Percentiles rank a stretch among this genome's conserved stretches.
Evolutionary conservation across 352 stramenopile species (phyloP).

Genomic region (Globisporangium cylindrosporum): DNA sequence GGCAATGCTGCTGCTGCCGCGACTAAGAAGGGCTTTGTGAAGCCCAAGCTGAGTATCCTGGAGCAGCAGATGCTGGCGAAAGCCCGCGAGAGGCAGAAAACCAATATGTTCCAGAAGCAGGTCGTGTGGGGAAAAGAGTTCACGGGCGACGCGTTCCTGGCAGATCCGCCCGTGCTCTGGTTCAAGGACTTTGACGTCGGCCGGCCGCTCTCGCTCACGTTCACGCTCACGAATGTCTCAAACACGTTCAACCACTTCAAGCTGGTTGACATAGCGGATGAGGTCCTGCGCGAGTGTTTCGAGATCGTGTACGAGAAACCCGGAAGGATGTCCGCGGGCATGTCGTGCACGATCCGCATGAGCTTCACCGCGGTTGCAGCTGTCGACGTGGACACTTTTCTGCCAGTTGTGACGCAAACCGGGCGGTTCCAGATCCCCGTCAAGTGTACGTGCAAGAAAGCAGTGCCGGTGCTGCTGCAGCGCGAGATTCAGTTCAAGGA

Average conservation of each 20-base stretch:
- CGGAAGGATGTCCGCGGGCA: conserved; percentile 89
- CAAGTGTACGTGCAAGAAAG: conserved; percentile 80
- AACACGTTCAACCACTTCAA: conserved; percentile 93
- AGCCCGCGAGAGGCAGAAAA: conserved; percentile 49
- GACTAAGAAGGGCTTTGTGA: conserved; percentile 32
- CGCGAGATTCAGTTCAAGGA: conserved; percentile 51
- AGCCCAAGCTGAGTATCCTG: conserved; percentile 52
- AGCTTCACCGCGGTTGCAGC: conserved; percentile 61
- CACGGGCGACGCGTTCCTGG: conserved; percentile 71
- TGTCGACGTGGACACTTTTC: conserved; percentile 57
- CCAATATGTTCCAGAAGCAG: conserved; percentile 57
- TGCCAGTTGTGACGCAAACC: conserved; percentile 75
- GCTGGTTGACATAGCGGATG: conserved; percentile 65
- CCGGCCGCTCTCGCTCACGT: conserved; percentile 41
- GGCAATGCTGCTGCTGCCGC: not conserved
- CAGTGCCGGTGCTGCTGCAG: conserved; percentile 55
- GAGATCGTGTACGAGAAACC: conserved; percentile 85
- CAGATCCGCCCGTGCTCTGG: conserved; percentile 70
- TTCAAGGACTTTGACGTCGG: conserved; percentile 92
- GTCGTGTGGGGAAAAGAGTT: conserved; percentile 84
- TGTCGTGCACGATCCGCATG: conserved; percentile 69
- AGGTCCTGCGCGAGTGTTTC: conserved; percentile 76
- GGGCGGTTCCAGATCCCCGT: conserved; percentile 79
- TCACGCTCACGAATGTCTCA: conserved; percentile 90
- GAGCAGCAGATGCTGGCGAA: conserved; percentile 56